Conservation (phyloP, 2,329 filamentous ascomycete genomes). For the Didymella exigua region DNA sequence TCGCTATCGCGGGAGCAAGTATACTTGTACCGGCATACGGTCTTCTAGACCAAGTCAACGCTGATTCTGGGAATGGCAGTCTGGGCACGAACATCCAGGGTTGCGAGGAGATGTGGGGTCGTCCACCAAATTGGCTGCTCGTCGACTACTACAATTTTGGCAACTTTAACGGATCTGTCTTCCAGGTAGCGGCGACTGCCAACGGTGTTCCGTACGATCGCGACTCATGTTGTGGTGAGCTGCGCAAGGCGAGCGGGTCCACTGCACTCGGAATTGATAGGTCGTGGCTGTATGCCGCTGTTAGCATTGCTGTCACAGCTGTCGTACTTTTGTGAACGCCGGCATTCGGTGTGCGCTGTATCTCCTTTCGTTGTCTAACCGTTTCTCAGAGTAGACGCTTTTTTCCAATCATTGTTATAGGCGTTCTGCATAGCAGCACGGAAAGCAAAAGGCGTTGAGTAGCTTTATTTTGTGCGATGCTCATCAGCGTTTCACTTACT, state of each 20-base stretch:
- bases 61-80: conserved; percentile 34
- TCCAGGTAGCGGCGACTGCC: conserved; percentile 50
- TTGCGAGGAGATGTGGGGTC: conserved; percentile 38
- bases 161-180: conserved; percentile 43
- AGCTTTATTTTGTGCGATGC: neutral
- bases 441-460: conserved; percentile 3
- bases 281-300: conserved; percentile 1
- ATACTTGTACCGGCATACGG: conserved; percentile 46
- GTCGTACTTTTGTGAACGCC: neutral
- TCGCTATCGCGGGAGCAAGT: conserved; percentile 46
- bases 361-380: neutral
- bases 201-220: conserved; percentile 54
- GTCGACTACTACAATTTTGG: conserved; percentile 47
- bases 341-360: too few relatives aligned
- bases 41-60: conserved; percentile 39
- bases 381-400: neutral
- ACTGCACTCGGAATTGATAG: neutral
- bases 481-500: neutral
- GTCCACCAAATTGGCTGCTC: conserved; percentile 45
- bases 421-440: neutral
- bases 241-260: neutral
- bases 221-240: conserved; percentile 31
- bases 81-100: conserved; percentile 34
- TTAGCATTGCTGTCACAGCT: neutral
- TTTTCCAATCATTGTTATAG: neutral